phyloP scores from a whole-genome alignment of 1,284 basidiomycete species.

The Abortiporus biennis region DNA sequence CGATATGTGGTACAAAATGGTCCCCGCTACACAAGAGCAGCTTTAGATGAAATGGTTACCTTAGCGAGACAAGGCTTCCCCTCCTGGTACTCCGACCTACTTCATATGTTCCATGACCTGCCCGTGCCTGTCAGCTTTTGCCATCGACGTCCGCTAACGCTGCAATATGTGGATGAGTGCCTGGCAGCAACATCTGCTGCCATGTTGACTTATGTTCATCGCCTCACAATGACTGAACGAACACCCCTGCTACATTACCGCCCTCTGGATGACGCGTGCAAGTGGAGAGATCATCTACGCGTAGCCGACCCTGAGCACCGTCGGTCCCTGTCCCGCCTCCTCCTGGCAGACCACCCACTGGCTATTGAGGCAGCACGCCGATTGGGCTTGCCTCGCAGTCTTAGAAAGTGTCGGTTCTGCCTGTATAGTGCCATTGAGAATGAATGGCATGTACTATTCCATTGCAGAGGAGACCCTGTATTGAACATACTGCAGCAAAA shows the following conservation, averaged over 20 bases:
- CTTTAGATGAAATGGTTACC: background rate
- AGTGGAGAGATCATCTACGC: background rate
- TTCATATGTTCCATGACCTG: background rate
- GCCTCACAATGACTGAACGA: background rate
- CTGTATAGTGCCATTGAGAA: background rate
- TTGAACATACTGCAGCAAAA: background rate
- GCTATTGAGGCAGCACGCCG: background rate
- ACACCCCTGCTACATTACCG: background rate
- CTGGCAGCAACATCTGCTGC: background rate
- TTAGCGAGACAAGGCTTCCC: background rate
- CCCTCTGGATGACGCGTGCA: background rate
- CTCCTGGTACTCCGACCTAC: conserved; percentile 4
- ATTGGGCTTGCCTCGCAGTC: background rate
- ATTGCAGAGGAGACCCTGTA: background rate
- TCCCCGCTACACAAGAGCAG: background rate
- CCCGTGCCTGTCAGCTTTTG: background rate
- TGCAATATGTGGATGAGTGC: background rate
- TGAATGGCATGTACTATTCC: background rate
- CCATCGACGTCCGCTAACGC: background rate
- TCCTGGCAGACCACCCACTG: background rate
- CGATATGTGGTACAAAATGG: background rate
- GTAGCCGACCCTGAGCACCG: background rate
- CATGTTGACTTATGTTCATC: background rate
- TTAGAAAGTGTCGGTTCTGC: background rate
- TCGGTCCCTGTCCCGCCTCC: background rate